phyloP scores from a whole-genome alignment of 371 early-diverging fungal genomes.

The Dipsacomyces acuminosporus region DNA sequence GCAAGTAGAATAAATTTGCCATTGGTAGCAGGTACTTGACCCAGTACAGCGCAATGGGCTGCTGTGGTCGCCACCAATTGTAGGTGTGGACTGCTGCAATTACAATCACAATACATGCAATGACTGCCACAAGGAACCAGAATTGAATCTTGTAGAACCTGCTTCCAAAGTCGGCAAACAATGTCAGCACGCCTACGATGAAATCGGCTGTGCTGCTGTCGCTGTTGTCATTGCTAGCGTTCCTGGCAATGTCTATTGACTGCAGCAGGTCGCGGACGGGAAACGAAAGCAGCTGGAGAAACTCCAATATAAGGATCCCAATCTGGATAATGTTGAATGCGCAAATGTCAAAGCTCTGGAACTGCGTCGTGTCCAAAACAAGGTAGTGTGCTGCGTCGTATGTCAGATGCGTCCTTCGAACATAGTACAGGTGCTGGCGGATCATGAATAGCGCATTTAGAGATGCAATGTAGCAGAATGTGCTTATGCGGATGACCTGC shows the following conservation, averaged over 20 bases:
- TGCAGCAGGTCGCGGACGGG: conserved; percentile 47
- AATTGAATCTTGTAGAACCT: conserved; percentile 46
- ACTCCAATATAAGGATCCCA: conserved; percentile 44
- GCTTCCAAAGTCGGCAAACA: conserved; percentile 46
- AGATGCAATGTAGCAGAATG: conserved; percentile 40
- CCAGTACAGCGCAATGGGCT: conserved; percentile 46
- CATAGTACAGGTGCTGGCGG: conserved; percentile 49
- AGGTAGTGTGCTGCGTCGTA: conserved; percentile 46
- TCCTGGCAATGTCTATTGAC: conserved; percentile 21
- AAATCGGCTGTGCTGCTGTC: conserved; percentile 26
- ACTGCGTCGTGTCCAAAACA: conserved; percentile 43
- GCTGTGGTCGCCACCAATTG: conserved; percentile 30
- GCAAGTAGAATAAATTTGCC: conserved; percentile 46
- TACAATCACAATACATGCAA: conserved; percentile 25
- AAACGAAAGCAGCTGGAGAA: conserved; percentile 49
- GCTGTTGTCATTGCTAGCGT: conserved; percentile 4
- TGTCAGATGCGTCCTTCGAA: conserved; percentile 31
- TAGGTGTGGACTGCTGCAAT: conserved; percentile 33
- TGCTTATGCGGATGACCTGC: conserved; percentile 32
- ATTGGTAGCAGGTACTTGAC: conserved; percentile 48
- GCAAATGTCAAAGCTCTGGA: conserved; percentile 36
- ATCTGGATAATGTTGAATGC: conserved; percentile 47
- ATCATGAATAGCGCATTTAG: conserved; percentile 49
- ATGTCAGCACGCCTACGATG: conserved; percentile 37
- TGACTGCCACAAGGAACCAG: conserved; percentile 44